Conservation (phyloP, 2,329 filamentous ascomycete genomes). For the Capronia americana region DNA sequence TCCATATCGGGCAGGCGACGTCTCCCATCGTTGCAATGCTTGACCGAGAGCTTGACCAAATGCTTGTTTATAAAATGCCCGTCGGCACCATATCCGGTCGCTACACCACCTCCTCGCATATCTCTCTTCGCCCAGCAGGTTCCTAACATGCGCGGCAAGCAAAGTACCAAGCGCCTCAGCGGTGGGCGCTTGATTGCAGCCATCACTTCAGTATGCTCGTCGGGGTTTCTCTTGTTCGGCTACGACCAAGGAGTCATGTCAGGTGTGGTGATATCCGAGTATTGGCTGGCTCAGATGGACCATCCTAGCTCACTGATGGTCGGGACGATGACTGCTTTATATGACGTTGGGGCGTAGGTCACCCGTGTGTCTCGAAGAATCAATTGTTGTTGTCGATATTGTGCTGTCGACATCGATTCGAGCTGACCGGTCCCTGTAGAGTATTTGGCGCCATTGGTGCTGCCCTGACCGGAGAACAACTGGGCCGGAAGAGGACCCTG, state of each 20-base stretch:
- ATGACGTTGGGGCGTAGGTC: conserved; percentile 53
- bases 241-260: conserved; percentile 67
- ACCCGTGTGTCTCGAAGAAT: background rate
- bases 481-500: conserved; percentile 54
- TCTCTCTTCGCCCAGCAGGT: background rate
- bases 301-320: conserved; percentile 48
- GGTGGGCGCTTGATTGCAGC: conserved; percentile 17
- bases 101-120: background rate
- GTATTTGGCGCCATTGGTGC: conserved; percentile 58
- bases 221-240: conserved; percentile 35
- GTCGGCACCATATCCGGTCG: background rate
- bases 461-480: conserved; percentile 52
- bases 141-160: background rate
- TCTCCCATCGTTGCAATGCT: conserved; percentile 8
- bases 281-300: conserved; percentile 61
- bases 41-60: conserved; percentile 11
- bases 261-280: conserved; percentile 71
- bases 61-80: conserved; percentile 4
- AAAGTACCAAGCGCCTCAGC: conserved; percentile 2
- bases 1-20: conserved; percentile 6
- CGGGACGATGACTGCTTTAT: conserved; percentile 45
- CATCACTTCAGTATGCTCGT: conserved; percentile 25
- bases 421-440: background rate
- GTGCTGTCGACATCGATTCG: background rate
- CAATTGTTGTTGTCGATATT: too few relatives aligned